Conservation (phyloP, 257 asterid species). For the Leonotis leonurus region DNA sequence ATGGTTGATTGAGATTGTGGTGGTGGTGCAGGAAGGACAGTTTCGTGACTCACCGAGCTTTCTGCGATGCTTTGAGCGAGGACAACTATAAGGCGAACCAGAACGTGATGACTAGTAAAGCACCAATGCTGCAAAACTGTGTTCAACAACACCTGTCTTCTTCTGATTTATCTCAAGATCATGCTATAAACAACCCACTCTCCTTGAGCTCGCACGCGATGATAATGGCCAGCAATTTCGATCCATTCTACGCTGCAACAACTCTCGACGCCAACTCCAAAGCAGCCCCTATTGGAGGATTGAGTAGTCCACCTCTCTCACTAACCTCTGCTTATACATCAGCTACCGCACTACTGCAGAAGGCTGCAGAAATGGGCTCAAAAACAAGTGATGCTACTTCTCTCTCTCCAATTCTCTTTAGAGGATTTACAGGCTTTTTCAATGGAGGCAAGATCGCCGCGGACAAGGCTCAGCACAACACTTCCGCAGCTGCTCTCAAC, state of each 20-base stretch:
- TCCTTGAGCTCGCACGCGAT: background rate
- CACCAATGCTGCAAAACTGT: background rate
- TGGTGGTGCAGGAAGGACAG: conserved; percentile 52
- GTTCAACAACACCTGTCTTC: background rate
- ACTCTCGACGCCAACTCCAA: background rate
- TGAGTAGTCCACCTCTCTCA: background rate
- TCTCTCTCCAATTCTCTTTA: conserved; percentile 10
- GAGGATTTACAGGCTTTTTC: conserved; percentile 15
- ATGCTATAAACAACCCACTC: background rate
- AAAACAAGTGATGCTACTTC: conserved; percentile 13
- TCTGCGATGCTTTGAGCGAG: conserved; percentile 57
- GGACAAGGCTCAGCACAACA: background rate
- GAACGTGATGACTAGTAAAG: background rate
- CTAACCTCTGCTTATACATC: conserved; percentile 12
- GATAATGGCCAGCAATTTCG: conserved; percentile 4
- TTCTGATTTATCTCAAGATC: background rate
- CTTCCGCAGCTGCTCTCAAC: background rate
- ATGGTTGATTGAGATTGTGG: background rate
- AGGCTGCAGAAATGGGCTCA: conserved; percentile 26
- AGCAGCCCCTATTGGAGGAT: background rate
- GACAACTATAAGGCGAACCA: conserved; percentile 30
- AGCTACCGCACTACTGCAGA: conserved; percentile 23
- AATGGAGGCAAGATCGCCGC: background rate
- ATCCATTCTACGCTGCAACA: conserved; percentile 15
- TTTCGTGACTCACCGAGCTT: conserved; percentile 60